A percentile compares a stretch with the other conserved stretches of the same genome.
Conservation (phyloP, 2,329 filamentous ascomycete genomes). For the Ophidiomyces ophidiicola region DNA sequence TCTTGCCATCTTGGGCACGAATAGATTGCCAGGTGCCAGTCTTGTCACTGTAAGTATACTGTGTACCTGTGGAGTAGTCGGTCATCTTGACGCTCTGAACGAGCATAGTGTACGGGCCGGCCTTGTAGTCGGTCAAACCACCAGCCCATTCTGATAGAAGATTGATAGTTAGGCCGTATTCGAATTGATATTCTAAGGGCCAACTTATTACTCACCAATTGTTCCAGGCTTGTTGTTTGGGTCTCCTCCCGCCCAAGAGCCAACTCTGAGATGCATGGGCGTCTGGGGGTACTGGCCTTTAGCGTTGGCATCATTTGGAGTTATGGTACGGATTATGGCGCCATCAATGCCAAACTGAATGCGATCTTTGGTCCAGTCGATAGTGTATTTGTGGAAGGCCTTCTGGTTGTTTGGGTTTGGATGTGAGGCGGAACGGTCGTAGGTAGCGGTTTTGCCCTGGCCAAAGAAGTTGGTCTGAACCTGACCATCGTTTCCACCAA, state of each 20-base stretch:
- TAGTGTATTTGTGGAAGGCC: constrained; percentile 69
- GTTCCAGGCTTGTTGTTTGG: constrained; percentile 66
- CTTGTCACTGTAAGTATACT: constrained; percentile 70
- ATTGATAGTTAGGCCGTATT: constrained; percentile 1
- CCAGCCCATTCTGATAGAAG: constrained; percentile 57
- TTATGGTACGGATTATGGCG: constrained; percentile 62
- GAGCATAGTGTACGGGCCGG: constrained; percentile 76
- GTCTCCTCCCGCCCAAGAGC: constrained; percentile 86
- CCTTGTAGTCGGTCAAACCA: constrained; percentile 69
- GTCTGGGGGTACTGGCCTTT: constrained; percentile 75
- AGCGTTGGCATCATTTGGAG: constrained; percentile 52
- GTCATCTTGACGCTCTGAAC: constrained; percentile 64
- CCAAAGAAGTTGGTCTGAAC: constrained; percentile 98
- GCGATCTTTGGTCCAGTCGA: constrained; percentile 81
- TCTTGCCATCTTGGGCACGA: constrained; percentile 59
- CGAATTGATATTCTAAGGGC: constrained; percentile 1
- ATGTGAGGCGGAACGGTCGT: constrained; percentile 78
- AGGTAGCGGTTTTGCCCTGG: constrained; percentile 73
- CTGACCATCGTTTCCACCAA: constrained; percentile 61
- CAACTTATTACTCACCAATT: constrained; percentile 40
- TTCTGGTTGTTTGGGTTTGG: constrained; percentile 55
- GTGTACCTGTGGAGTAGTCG: constrained; percentile 84
- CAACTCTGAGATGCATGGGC: constrained; percentile 88
- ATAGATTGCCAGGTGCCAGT: constrained; percentile 75
- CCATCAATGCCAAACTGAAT: constrained; percentile 81